Evolutionary conservation across 345 rosid genomes (phyloP), one percentile per base, ranked within the genome.

Genomic region (Raphanus sativus): DNA sequence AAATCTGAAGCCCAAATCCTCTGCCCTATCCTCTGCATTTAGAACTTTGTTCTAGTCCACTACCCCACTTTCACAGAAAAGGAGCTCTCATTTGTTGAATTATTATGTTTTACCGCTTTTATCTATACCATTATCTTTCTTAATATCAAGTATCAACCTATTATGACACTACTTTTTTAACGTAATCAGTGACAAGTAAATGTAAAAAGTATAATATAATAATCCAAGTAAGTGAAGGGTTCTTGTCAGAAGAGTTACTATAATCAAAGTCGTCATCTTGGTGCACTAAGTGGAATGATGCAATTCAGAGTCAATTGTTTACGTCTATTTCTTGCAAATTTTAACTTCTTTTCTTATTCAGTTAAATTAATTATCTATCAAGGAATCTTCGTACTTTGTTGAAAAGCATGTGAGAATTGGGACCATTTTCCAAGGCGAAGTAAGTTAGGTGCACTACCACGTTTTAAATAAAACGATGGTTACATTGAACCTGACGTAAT

Each of bases 321-420:
- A 52, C 55, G 21, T 52, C 59, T 52, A 7, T 52, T 15, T 66
- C 45, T 6, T 28, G 60, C 34, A 58, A 56, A 65, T 2, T 8
- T 55, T 6, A 15, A 65, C 60, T 42, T 40, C n/a, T 67, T 59
- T 67, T 1, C 36, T 28, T 13, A 21, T 21, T 21, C 21, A 21
- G 0, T 21, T 0, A 17, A 40, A 8, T 67, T 67, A 2, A 7
- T 21, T 13, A 59, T 17, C 8, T 38, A 45, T 2, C 6, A 24
- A n/a, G 52, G 68, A 76, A 76, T 76, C 69, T 75, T 32, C 15
- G 0, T 59, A 36, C 6, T 61, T 34, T 34, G 40, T 24, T 76
- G 54, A 42, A 75, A 67, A 59, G 62, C 16, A 8, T 42, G 3
- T 42, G 78, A 42, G 5, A 17, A 8, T 4, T 29, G 34, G 67